Conservation (phyloP, 352 stramenopile species). For the Globisporangium cederbergense region DNA sequence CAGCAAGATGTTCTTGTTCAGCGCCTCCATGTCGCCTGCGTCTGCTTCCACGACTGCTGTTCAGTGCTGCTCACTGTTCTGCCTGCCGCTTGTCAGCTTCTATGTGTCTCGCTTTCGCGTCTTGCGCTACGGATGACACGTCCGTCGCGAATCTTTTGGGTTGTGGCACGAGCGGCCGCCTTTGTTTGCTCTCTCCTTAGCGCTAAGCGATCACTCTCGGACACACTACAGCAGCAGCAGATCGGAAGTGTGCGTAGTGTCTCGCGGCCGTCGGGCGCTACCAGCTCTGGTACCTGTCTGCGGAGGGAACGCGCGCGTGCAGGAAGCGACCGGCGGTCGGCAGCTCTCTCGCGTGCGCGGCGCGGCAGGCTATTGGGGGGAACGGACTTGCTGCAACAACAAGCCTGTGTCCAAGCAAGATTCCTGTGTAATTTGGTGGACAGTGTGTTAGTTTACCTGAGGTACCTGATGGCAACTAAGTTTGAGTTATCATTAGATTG, state of each 20-base stretch:
- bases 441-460: too few species aligned
- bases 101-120: not conserved
- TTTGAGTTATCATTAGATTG: too few species aligned
- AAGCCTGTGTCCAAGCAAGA: too few species aligned
- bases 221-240: not conserved
- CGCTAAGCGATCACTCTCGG: too few species aligned
- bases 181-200: not conserved
- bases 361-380: slow-evolving; percentile 46
- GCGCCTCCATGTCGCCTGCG: slow-evolving; percentile 35
- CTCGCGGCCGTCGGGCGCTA: not conserved
- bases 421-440: too few species aligned
- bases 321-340: not conserved
- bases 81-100: not conserved
- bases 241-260: not conserved
- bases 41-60: not conserved
- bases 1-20: slow-evolving; percentile 86
- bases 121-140: not conserved
- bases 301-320: not conserved
- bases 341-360: not conserved
- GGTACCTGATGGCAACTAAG: too few species aligned
- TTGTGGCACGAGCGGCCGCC: not conserved
- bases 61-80: not conserved
- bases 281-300: not conserved
- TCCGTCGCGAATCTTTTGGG: not conserved
- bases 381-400: too few species aligned